A percentile compares a stretch with the other conserved stretches of the same genome.
Conservation (phyloP, 2,329 filamentous ascomycete species). For the Calonectria crousiana region DNA sequence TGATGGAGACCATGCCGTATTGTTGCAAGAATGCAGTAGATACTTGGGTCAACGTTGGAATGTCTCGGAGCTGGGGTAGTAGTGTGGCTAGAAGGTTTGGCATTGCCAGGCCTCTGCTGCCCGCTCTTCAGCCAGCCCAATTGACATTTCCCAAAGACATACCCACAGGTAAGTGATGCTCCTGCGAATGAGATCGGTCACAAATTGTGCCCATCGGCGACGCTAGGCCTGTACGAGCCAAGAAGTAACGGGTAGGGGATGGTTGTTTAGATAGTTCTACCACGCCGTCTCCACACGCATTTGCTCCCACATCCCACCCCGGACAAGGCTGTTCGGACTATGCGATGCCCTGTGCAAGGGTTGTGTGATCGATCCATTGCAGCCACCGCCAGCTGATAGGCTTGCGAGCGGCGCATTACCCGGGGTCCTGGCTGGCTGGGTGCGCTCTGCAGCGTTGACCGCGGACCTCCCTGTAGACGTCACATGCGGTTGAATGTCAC, state of each 20-base stretch:
- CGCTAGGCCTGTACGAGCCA: slow-evolving; percentile 7
- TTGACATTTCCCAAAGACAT: neutral
- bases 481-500: neutral
- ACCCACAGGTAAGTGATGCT: slow-evolving; percentile 8
- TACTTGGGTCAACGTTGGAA: slow-evolving; percentile 27
- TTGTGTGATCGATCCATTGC: slow-evolving; percentile 19
- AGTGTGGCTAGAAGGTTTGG: slow-evolving; percentile 27
- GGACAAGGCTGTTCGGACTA: slow-evolving; percentile 5
- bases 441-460: neutral
- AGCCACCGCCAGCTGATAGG: neutral
- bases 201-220: neutral
- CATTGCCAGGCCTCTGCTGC: slow-evolving; percentile 10
- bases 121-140: slow-evolving; percentile 24
- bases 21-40: slow-evolving; percentile 31
- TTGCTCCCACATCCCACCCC: neutral
- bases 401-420: neutral
- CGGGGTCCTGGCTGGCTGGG: neutral
- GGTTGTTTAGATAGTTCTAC: slow-evolving; percentile 16
- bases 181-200: slow-evolving; percentile 1
- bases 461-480: neutral
- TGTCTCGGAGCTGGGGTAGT: slow-evolving; percentile 31
- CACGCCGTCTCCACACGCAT: neutral
- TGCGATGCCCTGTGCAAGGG: slow-evolving; percentile 6
- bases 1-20: slow-evolving; percentile 25
- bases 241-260: slow-evolving; percentile 2